Conservation (phyloP, 257 asterid species). For the Ilex asprella region DNA sequence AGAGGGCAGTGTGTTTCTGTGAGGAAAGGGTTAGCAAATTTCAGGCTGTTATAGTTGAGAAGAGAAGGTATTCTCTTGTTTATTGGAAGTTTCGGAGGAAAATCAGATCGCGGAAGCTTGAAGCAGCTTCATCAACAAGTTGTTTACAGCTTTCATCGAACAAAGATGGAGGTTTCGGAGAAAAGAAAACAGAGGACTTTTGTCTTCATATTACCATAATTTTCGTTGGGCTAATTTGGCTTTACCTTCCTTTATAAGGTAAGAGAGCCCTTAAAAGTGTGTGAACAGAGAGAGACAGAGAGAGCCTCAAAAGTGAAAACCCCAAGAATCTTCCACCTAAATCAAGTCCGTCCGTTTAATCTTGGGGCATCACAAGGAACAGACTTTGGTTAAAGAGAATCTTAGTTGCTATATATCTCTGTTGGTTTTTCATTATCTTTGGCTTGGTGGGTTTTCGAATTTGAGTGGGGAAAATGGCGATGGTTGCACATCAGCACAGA, state of each 20-base stretch:
- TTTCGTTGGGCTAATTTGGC: constrained; percentile 71
- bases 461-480: constrained; percentile 53
- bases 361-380: constrained; percentile 25
- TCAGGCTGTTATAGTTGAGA: no score
- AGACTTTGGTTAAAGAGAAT: constrained; percentile 17
- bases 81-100: not conserved
- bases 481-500: constrained; percentile 79
- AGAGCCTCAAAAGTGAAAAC: not conserved
- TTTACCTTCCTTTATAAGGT: constrained; percentile 28
- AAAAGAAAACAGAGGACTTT: constrained; percentile 12
- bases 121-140: not conserved
- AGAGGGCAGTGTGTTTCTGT: no score
- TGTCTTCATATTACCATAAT: constrained; percentile 47
- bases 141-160: constrained; percentile 15
- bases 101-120: not conserved
- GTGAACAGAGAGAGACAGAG: no score
- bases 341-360: constrained; percentile 39
- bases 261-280: constrained; percentile 25
- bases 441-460: constrained; percentile 2
- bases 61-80: not conserved
- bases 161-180: constrained; percentile 12
- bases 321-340: constrained; percentile 39
- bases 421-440: constrained; percentile 9
- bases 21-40: no score
- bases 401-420: constrained; percentile 12